A percentile compares a stretch with the other conserved stretches of the same genome.
Evolutionary conservation across 2,329 filamentous ascomycete species (phyloP).

Genomic region (Arthrobotrys pseudoclavata): DNA sequence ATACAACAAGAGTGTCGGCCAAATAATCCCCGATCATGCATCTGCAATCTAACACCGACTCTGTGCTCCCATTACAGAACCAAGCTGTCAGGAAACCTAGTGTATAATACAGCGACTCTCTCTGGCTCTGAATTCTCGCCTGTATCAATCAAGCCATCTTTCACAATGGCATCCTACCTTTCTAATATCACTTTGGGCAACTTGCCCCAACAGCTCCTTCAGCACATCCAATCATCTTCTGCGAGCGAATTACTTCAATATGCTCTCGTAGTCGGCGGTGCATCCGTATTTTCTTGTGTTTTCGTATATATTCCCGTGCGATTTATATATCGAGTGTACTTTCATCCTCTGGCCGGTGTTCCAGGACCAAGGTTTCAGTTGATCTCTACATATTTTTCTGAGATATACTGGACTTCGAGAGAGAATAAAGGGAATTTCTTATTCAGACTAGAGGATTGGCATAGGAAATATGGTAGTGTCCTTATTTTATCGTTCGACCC

Average conservation of each 20-base stretch:
- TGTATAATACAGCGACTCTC: neutral
- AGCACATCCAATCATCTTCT: neutral
- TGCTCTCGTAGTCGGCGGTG: neutral
- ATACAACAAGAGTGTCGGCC: neutral
- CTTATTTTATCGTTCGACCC: neutral
- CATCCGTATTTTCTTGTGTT: slow-evolving; percentile 8
- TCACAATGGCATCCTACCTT: neutral
- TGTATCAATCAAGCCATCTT: neutral
- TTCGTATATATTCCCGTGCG: slow-evolving; percentile 18
- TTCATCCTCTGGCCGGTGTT: slow-evolving; percentile 65
- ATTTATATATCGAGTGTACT: slow-evolving; percentile 64
- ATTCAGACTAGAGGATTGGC: slow-evolving; percentile 30
- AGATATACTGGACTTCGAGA: slow-evolving; percentile 52
- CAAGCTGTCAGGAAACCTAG: neutral
- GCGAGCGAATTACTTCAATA: slow-evolving; percentile 2
- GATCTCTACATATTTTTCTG: slow-evolving; percentile 63
- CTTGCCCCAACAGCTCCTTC: slow-evolving; percentile 7
- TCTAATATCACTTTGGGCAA: neutral
- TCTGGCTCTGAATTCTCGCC: neutral
- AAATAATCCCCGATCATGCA: neutral
- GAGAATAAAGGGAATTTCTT: neutral
- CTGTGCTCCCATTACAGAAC: neutral
- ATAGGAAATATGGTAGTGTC: slow-evolving; percentile 31
- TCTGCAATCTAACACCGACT: neutral
- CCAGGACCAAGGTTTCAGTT: slow-evolving; percentile 66